phyloP scores from a whole-genome alignment of 129 eudicot species.

The Gnaphalium uliginosum region DNA sequence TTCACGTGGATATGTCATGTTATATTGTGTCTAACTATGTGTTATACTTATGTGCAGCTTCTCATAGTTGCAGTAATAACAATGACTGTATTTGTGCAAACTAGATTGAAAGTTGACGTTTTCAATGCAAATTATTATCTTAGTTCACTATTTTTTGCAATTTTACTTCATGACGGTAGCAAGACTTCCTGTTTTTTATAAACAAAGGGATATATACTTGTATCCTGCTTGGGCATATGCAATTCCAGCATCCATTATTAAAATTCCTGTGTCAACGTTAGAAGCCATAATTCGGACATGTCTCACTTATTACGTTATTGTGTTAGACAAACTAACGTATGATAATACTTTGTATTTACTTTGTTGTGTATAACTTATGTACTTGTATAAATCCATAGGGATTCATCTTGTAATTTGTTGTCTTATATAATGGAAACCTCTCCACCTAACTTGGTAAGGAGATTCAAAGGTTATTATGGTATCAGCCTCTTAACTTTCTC shows the following conservation, averaged over 20 bases:
- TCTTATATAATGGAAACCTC: too few relatives aligned
- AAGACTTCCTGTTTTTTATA: constrained; percentile 70
- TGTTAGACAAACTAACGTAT: too few relatives aligned
- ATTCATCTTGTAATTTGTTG: too few relatives aligned
- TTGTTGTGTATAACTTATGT: too few relatives aligned
- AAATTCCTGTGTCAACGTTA: constrained; percentile 58
- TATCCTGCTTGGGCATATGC: constrained; percentile 93
- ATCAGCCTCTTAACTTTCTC: too few relatives aligned
- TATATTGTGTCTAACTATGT: too few relatives aligned
- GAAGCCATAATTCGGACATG: constrained; percentile 58
- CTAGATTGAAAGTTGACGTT: constrained; percentile 53
- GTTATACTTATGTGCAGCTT: constrained; percentile 53
- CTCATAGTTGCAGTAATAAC: constrained; percentile 46
- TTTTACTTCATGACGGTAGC: constrained; percentile 62
- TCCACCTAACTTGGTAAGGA: too few relatives aligned
- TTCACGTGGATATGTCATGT: too few relatives aligned
- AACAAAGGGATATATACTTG: constrained; percentile 74
- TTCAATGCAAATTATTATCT: constrained; percentile 62
- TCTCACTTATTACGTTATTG: constrained; percentile 68
- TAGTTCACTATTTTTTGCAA: constrained; percentile 63
- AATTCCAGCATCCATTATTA: constrained; percentile 65
- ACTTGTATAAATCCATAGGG: too few relatives aligned
- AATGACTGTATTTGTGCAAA: constrained; percentile 66
- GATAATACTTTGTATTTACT: too few relatives aligned
- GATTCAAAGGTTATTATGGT: too few relatives aligned